phyloP scores from a whole-genome alignment of 495 filamentous ascomycete genomes.

The Podospora sp. region DNA sequence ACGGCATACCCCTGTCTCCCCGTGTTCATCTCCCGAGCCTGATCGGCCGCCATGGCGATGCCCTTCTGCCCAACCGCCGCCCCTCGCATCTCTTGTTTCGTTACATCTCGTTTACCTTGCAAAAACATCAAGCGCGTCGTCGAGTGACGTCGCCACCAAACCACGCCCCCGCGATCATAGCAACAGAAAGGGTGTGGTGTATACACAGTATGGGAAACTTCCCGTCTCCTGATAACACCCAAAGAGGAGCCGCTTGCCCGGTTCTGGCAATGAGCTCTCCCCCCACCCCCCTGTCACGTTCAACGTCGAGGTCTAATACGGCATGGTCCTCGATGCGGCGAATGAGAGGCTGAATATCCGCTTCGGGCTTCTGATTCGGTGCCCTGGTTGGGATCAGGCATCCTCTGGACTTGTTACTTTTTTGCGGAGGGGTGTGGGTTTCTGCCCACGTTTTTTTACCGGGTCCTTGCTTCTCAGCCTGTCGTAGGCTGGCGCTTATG shows the following conservation, averaged over 20 bases:
- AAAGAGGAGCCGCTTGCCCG: conserved; percentile 17
- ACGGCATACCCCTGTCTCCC: background rate
- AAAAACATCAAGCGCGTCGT: background rate
- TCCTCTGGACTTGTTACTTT: background rate
- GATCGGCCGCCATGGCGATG: background rate
- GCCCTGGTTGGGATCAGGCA: conserved; percentile 9
- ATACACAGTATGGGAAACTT: background rate
- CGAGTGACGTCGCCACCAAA: conserved; percentile 20
- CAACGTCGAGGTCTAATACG: conserved; percentile 4
- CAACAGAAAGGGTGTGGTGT: too few relatives aligned
- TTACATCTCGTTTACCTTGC: background rate
- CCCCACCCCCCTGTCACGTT: conserved; percentile 9
- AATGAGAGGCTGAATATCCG: conserved; percentile 19
- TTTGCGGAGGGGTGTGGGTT: conserved; percentile 10
- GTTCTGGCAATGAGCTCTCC: conserved; percentile 29
- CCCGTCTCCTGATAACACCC: background rate
- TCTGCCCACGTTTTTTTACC: background rate
- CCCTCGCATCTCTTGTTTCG: background rate
- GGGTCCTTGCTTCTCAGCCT: background rate
- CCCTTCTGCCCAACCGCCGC: conserved; percentile 19
- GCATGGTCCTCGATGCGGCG: conserved; percentile 1
- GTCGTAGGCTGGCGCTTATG: conserved; percentile 16
- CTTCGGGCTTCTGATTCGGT: conserved; percentile 30
- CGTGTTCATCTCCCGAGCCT: conserved; percentile 11
- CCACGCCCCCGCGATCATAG: too few relatives aligned